Conservation (phyloP, 2,329 filamentous ascomycete species). For the Colletotrichum lindemuthianum region DNA sequence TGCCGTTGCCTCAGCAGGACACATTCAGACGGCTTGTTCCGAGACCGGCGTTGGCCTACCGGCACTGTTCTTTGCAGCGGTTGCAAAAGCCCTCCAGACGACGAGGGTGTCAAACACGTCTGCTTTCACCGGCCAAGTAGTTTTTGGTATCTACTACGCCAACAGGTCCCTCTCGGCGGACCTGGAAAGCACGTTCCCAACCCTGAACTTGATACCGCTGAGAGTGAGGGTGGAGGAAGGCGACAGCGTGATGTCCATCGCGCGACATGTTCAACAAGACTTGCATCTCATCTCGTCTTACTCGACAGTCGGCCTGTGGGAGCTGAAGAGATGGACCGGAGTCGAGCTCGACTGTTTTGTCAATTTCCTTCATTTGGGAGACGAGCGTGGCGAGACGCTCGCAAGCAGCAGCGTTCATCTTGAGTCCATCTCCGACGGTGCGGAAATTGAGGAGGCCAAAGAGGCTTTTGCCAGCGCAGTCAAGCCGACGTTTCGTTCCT, state of each 20-base stretch:
- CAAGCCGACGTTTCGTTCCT: neutral
- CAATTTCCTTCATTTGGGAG: constrained; percentile 75
- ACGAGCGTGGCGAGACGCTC: neutral
- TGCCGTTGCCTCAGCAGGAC: constrained; percentile 52
- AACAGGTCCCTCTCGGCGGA: constrained; percentile 71
- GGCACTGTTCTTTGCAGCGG: constrained; percentile 78
- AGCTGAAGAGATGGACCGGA: constrained; percentile 81
- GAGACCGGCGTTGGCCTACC: constrained; percentile 72
- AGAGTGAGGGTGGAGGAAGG: constrained; percentile 55
- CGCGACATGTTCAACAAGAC: constrained; percentile 73
- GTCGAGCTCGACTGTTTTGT: constrained; percentile 77
- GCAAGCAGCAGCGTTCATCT: neutral
- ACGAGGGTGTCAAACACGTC: neutral
- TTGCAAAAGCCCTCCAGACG: constrained; percentile 56
- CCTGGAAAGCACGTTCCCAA: constrained; percentile 68
- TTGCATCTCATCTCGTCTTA: constrained; percentile 67
- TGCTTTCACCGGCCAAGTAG: constrained; percentile 51
- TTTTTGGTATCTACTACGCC: constrained; percentile 85
- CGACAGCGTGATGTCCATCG: constrained; percentile 58
- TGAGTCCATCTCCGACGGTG: constrained; percentile 42
- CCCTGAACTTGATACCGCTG: constrained; percentile 82
- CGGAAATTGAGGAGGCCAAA: constrained; percentile 5
- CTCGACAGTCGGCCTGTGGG: constrained; percentile 70
- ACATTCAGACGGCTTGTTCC: constrained; percentile 49
- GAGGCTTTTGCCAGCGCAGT: neutral